phyloP scores from a whole-genome alignment of 306 rosid genomes.

The Lathyrus oleraceus region DNA sequence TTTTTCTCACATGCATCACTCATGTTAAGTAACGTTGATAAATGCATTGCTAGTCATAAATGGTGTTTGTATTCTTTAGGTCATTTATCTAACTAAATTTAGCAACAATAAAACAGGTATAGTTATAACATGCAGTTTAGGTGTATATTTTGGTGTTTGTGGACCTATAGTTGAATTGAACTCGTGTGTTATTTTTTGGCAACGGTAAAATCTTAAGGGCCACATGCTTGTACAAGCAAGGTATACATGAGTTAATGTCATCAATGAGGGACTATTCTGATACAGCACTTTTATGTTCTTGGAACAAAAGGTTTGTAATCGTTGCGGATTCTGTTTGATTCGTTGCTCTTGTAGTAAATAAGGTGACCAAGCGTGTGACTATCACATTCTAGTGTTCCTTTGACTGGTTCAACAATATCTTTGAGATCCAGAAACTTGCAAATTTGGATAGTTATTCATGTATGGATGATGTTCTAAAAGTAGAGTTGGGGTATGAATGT shows the following conservation, averaged over 20 bases:
- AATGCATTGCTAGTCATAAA: not conserved
- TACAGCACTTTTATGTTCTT: slow-evolving; percentile 17
- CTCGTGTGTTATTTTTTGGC: not conserved
- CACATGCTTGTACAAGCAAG: slow-evolving; percentile 9
- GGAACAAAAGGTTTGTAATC: not conserved
- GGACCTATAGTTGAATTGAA: slow-evolving; percentile 3
- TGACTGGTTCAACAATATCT: slow-evolving; percentile 6
- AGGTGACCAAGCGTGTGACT: slow-evolving; percentile 11
- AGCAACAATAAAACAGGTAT: slow-evolving; percentile 4
- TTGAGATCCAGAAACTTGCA: not conserved
- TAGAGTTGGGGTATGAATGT: too few species aligned
- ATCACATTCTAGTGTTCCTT: slow-evolving; percentile 10
- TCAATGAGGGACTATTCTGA: slow-evolving; percentile 5
- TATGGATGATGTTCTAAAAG: too few species aligned
- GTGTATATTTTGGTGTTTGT: not conserved
- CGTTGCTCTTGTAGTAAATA: slow-evolving; percentile 12
- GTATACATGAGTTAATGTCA: not conserved
- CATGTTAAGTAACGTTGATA: not conserved
- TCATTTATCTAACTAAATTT: not conserved
- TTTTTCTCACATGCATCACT: not conserved
- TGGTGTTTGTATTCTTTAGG: slow-evolving; percentile 9
- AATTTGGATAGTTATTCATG: too few species aligned
- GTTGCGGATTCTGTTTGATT: slow-evolving; percentile 25
- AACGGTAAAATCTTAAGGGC: slow-evolving; percentile 15
- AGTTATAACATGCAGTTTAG: not conserved